Conservation (phyloP, 306 rosid species). For the Cucurbita pepo region DNA sequence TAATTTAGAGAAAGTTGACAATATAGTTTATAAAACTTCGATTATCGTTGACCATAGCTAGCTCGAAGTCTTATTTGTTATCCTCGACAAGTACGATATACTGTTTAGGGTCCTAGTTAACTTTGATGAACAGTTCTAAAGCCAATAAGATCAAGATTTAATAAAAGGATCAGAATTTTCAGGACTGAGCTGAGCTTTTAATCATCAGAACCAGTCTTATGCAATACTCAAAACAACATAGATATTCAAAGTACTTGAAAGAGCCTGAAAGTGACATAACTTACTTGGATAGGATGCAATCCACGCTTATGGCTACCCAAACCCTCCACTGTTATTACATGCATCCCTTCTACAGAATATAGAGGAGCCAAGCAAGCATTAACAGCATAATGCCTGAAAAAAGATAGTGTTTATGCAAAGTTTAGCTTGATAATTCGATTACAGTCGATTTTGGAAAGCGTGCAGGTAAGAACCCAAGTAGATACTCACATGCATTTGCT, state of each 20-base stretch:
- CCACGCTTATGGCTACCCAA: slow-evolving; percentile 64
- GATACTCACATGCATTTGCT: slow-evolving; percentile 60
- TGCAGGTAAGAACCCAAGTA: slow-evolving; percentile 3
- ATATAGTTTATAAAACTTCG: not conserved
- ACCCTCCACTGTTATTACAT: slow-evolving; percentile 88
- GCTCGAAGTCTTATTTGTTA: not conserved
- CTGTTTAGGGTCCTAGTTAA: not conserved
- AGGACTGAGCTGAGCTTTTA: not conserved
- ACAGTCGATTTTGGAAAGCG: not conserved
- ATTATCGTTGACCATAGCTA: not conserved
- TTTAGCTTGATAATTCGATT: slow-evolving; percentile 5
- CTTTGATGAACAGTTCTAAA: not conserved
- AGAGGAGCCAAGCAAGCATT: slow-evolving; percentile 95
- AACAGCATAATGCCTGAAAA: slow-evolving; percentile 68
- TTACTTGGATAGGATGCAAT: slow-evolving; percentile 85
- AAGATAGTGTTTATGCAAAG: slow-evolving; percentile 8
- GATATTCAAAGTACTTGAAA: not conserved
- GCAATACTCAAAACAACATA: not conserved
- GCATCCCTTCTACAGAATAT: slow-evolving; percentile 96
- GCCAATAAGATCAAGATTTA: not conserved
- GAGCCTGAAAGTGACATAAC: not conserved
- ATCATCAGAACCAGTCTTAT: not conserved
- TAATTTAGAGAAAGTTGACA: not conserved
- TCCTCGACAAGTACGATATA: not conserved
- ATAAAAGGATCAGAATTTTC: not conserved